Percentiles rank a stretch among this genome's conserved stretches.
Conservation (phyloP, 441 rosid species). For the Hypseocharis bilobata region DNA sequence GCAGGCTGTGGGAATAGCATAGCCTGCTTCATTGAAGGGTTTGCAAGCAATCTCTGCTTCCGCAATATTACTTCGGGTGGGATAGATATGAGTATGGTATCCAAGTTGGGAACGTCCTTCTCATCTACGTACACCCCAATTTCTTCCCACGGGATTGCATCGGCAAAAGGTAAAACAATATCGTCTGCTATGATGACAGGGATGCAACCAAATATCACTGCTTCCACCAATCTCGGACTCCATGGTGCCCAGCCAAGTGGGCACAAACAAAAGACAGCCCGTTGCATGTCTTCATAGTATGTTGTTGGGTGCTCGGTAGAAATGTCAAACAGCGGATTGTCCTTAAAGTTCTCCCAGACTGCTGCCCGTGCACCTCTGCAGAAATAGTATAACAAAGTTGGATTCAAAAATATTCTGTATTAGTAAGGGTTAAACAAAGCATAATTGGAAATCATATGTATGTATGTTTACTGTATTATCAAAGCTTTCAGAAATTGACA, state of each 20-base stretch:
- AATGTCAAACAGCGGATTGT: conserved; percentile 60
- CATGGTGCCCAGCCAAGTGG: conserved; percentile 79
- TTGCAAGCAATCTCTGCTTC: conserved; percentile 57
- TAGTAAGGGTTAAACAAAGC: conserved; percentile 5
- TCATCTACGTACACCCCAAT: conserved; percentile 58
- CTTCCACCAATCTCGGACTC: conserved; percentile 71
- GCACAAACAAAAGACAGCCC: conserved; percentile 62
- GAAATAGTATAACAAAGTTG: too few species aligned
- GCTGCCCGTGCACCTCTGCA: conserved; percentile 67
- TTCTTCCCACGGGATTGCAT: conserved; percentile 73
- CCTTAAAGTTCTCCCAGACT: conserved; percentile 78
- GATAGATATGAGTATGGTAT: conserved; percentile 53
- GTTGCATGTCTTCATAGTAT: conserved; percentile 66
- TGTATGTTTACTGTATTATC: too few species aligned
- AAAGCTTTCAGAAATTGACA: too few species aligned
- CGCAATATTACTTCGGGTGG: conserved; percentile 50
- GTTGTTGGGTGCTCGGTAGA: conserved; percentile 74
- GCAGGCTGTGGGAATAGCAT: conserved; percentile 64
- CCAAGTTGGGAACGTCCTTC: conserved; percentile 56
- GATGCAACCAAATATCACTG: conserved; percentile 68
- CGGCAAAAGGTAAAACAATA: conserved; percentile 63
- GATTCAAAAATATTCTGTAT: too few species aligned
- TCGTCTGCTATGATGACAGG: conserved; percentile 66
- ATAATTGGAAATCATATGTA: too few species aligned
- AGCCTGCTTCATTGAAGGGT: conserved; percentile 72